Conservation (phyloP, 2,329 filamentous ascomycete species). For the Daldinia sp. region DNA sequence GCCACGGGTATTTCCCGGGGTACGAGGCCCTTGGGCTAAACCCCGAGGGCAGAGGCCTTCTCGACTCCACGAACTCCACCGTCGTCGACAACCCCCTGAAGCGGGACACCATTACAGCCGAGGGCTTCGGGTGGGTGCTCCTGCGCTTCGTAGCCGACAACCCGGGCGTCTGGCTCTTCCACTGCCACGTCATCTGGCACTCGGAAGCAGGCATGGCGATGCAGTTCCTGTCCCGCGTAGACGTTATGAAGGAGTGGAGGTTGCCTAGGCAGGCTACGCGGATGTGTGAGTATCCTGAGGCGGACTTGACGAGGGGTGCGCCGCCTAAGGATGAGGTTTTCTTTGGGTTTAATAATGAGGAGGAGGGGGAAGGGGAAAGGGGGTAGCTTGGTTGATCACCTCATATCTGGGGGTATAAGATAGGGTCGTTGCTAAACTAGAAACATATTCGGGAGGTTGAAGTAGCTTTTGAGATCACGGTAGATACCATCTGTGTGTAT, state of each 20-base stretch:
- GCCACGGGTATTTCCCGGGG: constrained; percentile 68
- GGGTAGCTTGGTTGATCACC: not conserved
- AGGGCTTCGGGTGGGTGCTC: constrained; percentile 60
- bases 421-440: too few relatives aligned
- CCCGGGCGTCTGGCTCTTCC: constrained; percentile 55
- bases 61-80: constrained; percentile 48
- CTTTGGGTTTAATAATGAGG: constrained; percentile 42
- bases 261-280: constrained; percentile 55
- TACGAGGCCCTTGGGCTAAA: constrained; percentile 50
- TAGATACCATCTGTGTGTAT: too few relatives aligned
- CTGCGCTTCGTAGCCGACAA: constrained; percentile 60
- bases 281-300: constrained; percentile 54
- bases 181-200: constrained; percentile 53
- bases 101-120: constrained; percentile 55
- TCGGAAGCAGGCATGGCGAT: constrained; percentile 51
- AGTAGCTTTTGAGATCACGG: too few relatives aligned
- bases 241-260: constrained; percentile 53
- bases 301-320: constrained; percentile 58
- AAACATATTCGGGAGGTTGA: too few relatives aligned
- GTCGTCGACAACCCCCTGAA: constrained; percentile 53
- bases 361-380: constrained; percentile 4
- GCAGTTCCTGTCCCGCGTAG: constrained; percentile 55
- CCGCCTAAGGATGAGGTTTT: constrained; percentile 59
- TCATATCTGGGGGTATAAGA: too few relatives aligned
- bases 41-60: constrained; percentile 46